These are phyloP conservation scores for Hypholoma fasciculare DNA, from an alignment of 768 basidiomycete species.

Conservation along the genomic window DNA sequence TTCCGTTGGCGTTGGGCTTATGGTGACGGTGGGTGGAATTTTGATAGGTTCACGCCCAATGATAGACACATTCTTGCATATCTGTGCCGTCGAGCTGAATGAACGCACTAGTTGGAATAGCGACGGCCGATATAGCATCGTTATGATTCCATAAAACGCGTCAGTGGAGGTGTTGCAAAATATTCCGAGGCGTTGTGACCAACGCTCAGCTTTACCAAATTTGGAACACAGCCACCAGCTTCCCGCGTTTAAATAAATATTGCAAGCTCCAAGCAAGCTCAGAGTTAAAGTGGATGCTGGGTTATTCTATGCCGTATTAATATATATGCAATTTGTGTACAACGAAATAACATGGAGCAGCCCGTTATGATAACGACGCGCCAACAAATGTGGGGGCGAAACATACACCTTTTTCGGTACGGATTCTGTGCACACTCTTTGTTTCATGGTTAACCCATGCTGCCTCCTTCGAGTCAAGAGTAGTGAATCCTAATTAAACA, in stretches of 20 bases:
- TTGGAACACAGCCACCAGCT: constrained; percentile 17
- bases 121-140: constrained; percentile 36
- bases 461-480: constrained; percentile 83
- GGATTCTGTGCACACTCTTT: constrained; percentile 77
- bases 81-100: constrained; percentile 51
- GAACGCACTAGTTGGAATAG: constrained; percentile 33
- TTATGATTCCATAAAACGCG: constrained; percentile 13
- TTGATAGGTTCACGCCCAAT: constrained; percentile 62
- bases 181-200: constrained; percentile 12
- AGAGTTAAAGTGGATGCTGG: too few species aligned
- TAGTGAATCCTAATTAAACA: constrained; percentile 69
- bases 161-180: constrained; percentile 5
- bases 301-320: neutral
- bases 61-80: constrained; percentile 62
- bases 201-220: constrained; percentile 12
- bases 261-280: too few species aligned
- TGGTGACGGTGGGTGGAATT: constrained; percentile 41
- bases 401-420: constrained; percentile 85
- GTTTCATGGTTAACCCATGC: constrained; percentile 90
- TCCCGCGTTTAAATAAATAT: neutral
- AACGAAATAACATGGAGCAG: neutral
- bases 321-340: neutral
- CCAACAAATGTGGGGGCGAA: constrained; percentile 80
- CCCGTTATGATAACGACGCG: constrained; percentile 81
- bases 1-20: constrained; percentile 37